Evolutionary conservation across 2,329 filamentous ascomycete species (phyloP).

Genomic region (Chalara sp.): DNA sequence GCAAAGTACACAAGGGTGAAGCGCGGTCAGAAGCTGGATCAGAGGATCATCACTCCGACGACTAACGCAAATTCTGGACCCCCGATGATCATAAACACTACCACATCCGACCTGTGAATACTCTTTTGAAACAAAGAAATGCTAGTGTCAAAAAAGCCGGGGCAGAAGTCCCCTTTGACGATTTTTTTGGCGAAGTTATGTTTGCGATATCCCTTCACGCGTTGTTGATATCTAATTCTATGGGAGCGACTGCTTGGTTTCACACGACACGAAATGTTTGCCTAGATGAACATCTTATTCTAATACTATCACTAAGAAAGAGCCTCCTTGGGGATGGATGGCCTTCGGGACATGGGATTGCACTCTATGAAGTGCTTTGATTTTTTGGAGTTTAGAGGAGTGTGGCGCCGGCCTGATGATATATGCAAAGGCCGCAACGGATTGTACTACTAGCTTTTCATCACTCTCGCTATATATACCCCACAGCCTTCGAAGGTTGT

Average conservation of each 20-base stretch:
- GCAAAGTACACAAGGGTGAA: slow-evolving; percentile 89
- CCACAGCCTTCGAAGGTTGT: slow-evolving; percentile 12
- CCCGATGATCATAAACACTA: background rate
- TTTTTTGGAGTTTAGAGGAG: too few relatives aligned
- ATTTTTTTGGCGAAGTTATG: background rate
- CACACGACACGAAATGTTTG: background rate
- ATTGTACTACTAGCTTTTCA: slow-evolving; percentile 6
- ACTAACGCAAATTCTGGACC: slow-evolving; percentile 7
- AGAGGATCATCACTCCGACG: slow-evolving; percentile 52
- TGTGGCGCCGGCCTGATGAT: too few relatives aligned
- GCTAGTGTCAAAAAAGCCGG: too few relatives aligned
- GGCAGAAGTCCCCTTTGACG: too few relatives aligned
- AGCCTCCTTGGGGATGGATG: too few relatives aligned
- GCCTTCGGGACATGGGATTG: too few relatives aligned
- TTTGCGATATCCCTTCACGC: slow-evolving; percentile 14
- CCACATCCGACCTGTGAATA: slow-evolving; percentile 1
- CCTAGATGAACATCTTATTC: background rate
- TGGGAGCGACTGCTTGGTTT: too few relatives aligned
- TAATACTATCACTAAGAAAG: too few relatives aligned
- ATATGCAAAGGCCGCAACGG: background rate
- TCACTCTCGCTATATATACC: slow-evolving; percentile 19
- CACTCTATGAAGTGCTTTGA: too few relatives aligned
- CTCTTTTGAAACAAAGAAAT: background rate
- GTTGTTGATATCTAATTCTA: slow-evolving; percentile 10
- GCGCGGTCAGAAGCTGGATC: slow-evolving; percentile 55